A percentile compares a stretch with the other conserved stretches of the same genome.
These are phyloP conservation scores for Xerocomus spinulosus DNA, from an alignment of 768 basidiomycete genomes.

Conservation along the genomic window DNA sequence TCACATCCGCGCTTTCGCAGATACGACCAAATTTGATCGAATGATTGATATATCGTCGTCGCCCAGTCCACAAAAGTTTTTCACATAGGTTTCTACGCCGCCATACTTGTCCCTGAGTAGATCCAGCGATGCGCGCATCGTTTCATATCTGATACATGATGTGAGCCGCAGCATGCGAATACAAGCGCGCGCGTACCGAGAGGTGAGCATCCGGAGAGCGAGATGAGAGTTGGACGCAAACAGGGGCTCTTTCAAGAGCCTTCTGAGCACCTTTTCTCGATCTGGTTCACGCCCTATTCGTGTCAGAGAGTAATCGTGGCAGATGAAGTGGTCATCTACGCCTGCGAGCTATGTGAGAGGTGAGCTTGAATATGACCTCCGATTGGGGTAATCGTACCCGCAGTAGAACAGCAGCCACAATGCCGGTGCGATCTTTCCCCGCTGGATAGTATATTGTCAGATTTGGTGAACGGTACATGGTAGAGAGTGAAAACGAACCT, in stretches of 20 bases:
- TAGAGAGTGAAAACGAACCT: slow-evolving; percentile 27
- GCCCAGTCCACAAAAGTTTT: slow-evolving; percentile 50
- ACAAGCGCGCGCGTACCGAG: slow-evolving; percentile 44
- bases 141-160: slow-evolving; percentile 50
- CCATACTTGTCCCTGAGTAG: slow-evolving; percentile 62
- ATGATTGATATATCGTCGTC: slow-evolving; percentile 61
- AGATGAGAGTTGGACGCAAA: slow-evolving; percentile 72
- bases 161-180: not conserved
- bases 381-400: slow-evolving; percentile 40
- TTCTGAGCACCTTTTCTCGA: slow-evolving; percentile 61
- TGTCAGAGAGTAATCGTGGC: slow-evolving; percentile 73
- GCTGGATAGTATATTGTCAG: slow-evolving; percentile 34
- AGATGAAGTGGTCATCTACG: slow-evolving; percentile 59
- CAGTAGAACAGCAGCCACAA: slow-evolving; percentile 67
- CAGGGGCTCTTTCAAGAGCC: slow-evolving; percentile 64
- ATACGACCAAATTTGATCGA: slow-evolving; percentile 50
- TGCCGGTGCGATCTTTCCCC: slow-evolving; percentile 80
- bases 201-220: slow-evolving; percentile 79
- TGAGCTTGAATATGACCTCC: not conserved
- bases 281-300: slow-evolving; percentile 77
- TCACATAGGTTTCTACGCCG: slow-evolving; percentile 61
- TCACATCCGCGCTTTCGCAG: slow-evolving; percentile 31
- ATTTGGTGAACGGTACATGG: not conserved
- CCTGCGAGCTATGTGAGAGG: slow-evolving; percentile 57
- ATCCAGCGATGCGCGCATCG: slow-evolving; percentile 68